Evolutionary conservation across 805 yeast species (phyloP).

Genomic region (Myxozyma neotropica): DNA sequence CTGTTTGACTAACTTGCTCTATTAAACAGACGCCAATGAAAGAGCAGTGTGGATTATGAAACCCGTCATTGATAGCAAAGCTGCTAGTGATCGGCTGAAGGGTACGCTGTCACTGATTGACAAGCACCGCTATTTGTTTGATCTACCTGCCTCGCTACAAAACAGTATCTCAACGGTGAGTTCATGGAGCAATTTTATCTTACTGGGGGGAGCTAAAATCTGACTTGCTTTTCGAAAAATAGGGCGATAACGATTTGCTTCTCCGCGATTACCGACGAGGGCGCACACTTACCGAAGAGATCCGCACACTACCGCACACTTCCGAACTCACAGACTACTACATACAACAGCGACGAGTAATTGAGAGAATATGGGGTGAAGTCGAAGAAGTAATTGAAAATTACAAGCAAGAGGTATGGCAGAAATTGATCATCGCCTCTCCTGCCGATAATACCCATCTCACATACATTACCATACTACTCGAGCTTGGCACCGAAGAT

Average conservation of each 20-base stretch:
- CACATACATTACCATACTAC: slow-evolving; percentile 46
- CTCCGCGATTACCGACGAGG: slow-evolving; percentile 61
- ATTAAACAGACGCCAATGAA: slow-evolving; percentile 49
- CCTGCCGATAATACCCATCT: slow-evolving; percentile 39
- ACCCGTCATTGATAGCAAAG: slow-evolving; percentile 58
- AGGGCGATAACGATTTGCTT: slow-evolving; percentile 57
- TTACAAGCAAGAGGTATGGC: slow-evolving; percentile 60
- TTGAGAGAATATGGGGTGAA: slow-evolving; percentile 58
- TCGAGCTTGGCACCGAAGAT: slow-evolving; percentile 64
- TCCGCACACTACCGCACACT: slow-evolving; percentile 32
- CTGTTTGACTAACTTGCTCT: slow-evolving; percentile 24
- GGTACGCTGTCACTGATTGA: slow-evolving; percentile 56
- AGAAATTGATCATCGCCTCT: slow-evolving; percentile 44
- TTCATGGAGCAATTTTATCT: not conserved
- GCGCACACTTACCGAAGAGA: slow-evolving; percentile 40
- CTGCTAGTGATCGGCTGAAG: slow-evolving; percentile 53
- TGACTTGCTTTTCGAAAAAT: too few species aligned
- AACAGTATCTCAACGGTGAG: slow-evolving; percentile 47
- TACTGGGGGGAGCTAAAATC: too few species aligned
- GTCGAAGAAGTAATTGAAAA: slow-evolving; percentile 56
- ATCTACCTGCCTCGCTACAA: slow-evolving; percentile 56
- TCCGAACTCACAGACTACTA: slow-evolving; percentile 34
- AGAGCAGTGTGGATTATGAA: slow-evolving; percentile 57
- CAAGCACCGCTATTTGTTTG: slow-evolving; percentile 56
- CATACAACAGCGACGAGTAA: slow-evolving; percentile 45